Evolutionary conservation across 257 asterid genomes (phyloP).

Genomic region (Prunella vulgaris): DNA sequence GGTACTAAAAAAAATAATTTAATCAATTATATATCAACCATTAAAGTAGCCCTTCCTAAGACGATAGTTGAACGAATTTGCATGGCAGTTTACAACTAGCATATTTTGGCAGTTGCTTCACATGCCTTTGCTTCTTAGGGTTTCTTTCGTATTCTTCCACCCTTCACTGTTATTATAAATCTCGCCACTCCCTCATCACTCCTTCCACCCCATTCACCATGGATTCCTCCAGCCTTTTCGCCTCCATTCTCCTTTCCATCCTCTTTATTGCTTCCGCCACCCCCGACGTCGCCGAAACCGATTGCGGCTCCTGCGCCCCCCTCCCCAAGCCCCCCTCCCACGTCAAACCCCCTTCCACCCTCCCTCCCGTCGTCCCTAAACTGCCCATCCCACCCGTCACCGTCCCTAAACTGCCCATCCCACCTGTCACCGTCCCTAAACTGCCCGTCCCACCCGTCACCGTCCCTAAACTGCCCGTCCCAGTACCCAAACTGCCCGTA

Average conservation of each 20-base stretch:
- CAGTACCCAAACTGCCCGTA: slow-evolving; percentile 4
- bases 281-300: slow-evolving; percentile 25
- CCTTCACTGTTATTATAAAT: slow-evolving; percentile 9
- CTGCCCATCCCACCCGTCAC: not conserved
- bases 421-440: slow-evolving; percentile 20
- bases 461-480: no score
- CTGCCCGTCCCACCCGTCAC: slow-evolving; percentile 13
- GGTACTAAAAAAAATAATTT: no score
- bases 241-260: slow-evolving; percentile 45
- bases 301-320: slow-evolving; percentile 42
- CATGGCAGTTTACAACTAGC: slow-evolving; percentile 60
- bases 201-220: slow-evolving; percentile 26
- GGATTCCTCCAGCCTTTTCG: slow-evolving; percentile 44
- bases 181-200: not conserved
- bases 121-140: slow-evolving; percentile 51
- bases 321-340: not conserved
- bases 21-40: no score
- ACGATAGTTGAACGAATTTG: slow-evolving; percentile 2
- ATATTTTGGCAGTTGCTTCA: slow-evolving; percentile 55
- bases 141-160: slow-evolving; percentile 31
- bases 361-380: not conserved
- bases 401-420: not conserved
- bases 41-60: no score
- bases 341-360: slow-evolving; percentile 16
- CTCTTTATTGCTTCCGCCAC: slow-evolving; percentile 46